Evolutionary conservation across 257 asterid species (phyloP), one percentile per base, ranked within the genome.

Genomic region (Eustoma russellianum): DNA sequence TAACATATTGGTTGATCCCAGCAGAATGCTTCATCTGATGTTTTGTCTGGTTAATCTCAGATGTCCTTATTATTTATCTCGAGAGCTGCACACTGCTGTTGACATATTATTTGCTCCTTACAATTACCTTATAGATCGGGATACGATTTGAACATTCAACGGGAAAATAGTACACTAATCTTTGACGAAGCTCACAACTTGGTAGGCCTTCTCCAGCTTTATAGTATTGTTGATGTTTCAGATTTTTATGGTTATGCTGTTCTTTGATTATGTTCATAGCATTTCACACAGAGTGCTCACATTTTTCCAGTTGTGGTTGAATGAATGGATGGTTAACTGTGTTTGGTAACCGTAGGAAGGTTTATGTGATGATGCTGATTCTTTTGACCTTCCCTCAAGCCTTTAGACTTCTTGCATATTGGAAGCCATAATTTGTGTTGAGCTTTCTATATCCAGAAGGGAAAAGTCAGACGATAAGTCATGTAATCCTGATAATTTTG

Each of bases 101-200:
- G 98, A 91, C 79, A 80, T 91, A 74, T 66, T 91, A 77, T 91
- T 91, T 78, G 95, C 93, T 9, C 98, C 98, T 64, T 91, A 91
- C 86, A 91, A 91, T 75, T 91, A 91, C 74, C 98, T 91, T 62
- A 87, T 91, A 60, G 97, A 91, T 59, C 94, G 45, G 85, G 82
- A 57, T 66, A 76, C 67, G 95, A 60, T 54, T 65, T 87, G 67
- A 77, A 71, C 63, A 75, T 80, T 45, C 79, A 79, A 64, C 84
- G 95, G 98, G 56, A 55, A 44, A 81, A 72, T 68, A 80, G 95
- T 80, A 78, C 82, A 67, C 94, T 91, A 55, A 87, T 91, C 69
- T 91, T 91, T 70, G 98, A 91, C 73, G 98, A 91, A 80, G 98
- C 98, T 70, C 98, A 91, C 78, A 91, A 91, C 85, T 74, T 91